Base-by-base conservation (phyloP, 768 basidiomycete species). In the Naematelia aurantialba region DNA sequence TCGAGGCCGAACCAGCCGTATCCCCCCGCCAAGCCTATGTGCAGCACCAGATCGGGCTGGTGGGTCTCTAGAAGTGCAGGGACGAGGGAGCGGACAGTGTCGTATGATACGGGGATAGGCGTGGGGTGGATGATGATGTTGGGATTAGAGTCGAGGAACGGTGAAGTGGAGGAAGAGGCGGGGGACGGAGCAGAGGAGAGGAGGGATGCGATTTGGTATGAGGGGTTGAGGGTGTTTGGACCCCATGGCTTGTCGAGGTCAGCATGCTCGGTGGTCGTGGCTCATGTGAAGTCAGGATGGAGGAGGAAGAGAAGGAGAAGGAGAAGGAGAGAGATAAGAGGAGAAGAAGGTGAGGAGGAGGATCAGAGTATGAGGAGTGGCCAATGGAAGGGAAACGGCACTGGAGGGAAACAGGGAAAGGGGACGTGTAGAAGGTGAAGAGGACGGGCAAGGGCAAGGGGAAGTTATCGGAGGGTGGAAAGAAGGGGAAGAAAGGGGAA, bases 71-170 rank as follows among this genome's bases (percentile, higher is more conserved):
- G 26, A 17, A 55, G 45, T 5, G n/a, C 22, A n/a, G 49, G 31
- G 58, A 59, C 13, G 5, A 17, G 5, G 13, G 51, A 24, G 34
- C 52, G 49, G 29, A 58, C 19, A 24, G 19, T n/a, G 25, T 42
- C 2, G 42, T 51, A 59, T 14, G 31, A 44, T 14, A 53, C 39
- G 4, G 2, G 42, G 39, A 42, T n/a, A 13, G 39, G 56, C 29
- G 34, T 59, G 44, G 51, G 55, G 65, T 26, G 55, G 65, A 2
- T 60, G 55, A 52, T 44, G 52, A 11, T 39, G 56, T 24, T 25
- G 46, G 14, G 46, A 19, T 21, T 25, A 10, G 14, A 42, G 45
- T 4, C 31, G 12, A 5, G 12, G n/a, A 21, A 31, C 29, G 19
- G 25, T 27, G 13, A 39, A 53, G 29, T 19, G 55, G 25, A 17